Base-by-base conservation (phyloP, 176 grass and related monocot species). In the Dendrocalamus sinicus region DNA sequence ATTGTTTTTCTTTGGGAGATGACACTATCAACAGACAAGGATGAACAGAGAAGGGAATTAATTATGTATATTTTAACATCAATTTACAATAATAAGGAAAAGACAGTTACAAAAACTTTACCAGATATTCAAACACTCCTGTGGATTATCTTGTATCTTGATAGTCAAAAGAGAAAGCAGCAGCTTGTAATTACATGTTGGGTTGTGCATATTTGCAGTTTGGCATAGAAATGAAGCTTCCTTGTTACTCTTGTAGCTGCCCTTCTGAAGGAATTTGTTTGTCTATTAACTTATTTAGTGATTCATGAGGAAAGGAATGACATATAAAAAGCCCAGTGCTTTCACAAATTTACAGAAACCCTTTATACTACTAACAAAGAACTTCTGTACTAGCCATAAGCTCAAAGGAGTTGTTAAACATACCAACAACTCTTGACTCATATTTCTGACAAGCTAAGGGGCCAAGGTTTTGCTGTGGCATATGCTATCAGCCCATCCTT, bases 61-160 rank as follows among this genome's bases (percentile, higher is more conserved):
- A 50, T 60, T 54, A 41, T 78, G 44, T 50, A 67, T 46, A 50
- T 75, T 24, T 44, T 17, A 69, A 78, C 20, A 51, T 11, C 22
- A 83, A 44, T 73, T 72, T 80, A 22, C 55, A 81, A 40, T 44
- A 20, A 81, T 22, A 80, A 50, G 20, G n/a, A 66, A 22, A 67
- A 57, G 0, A 11, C 46, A 19, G 1, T 72, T 16, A 9, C 35
- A 69, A 58, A 30, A 69, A 45, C 5, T 41, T 67, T 7, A 2
- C 13, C 5, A 76, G 45, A 50, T 54, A 76, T 54, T 76, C 55
- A 62, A 6, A 83, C 40, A 47, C 8, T 3, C 14, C 0, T 54
- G 22, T 16, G 7, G 19, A 58, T 58, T 40, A 58, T n/a, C 12
- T 17, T 14, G 8, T 69, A 10, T 50, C 1, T 30, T 37, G 1